These are phyloP conservation scores for Oldenlandia corymbosa DNA, from an alignment of 257 asterid species.

Conservation along the genomic window DNA sequence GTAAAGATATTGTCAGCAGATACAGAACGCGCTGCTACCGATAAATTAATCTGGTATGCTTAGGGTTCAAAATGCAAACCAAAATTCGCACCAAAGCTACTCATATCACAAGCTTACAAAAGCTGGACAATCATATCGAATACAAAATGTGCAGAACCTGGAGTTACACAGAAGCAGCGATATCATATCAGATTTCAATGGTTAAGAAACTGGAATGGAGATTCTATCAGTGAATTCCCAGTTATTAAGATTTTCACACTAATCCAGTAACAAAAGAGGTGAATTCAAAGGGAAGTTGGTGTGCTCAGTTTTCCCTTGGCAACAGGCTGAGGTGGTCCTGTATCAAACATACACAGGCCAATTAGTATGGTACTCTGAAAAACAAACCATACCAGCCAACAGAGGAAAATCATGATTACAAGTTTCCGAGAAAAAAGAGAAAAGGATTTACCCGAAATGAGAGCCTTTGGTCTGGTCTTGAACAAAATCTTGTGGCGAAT, in stretches of 20 bases:
- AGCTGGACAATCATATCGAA: too few species aligned
- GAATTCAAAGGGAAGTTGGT: constrained; percentile 17
- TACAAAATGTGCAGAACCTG: too few species aligned
- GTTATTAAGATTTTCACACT: too few species aligned
- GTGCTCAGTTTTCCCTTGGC: constrained; percentile 34
- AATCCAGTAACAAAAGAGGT: neutral
- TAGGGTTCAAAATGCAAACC: neutral
- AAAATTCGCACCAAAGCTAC: neutral
- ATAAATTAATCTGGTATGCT: neutral
- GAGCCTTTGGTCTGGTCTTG: constrained; percentile 93
- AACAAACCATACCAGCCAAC: neutral
- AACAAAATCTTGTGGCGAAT: constrained; percentile 71
- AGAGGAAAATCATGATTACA: neutral
- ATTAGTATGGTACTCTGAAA: neutral
- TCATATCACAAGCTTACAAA: too few species aligned
- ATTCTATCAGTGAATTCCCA: too few species aligned
- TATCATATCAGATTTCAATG: too few species aligned
- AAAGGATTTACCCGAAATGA: constrained; percentile 58
- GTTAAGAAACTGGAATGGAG: neutral
- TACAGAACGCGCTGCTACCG: neutral
- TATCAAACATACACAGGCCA: neutral
- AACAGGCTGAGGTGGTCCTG: constrained; percentile 48
- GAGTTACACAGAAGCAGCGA: too few species aligned
- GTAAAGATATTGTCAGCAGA: neutral
- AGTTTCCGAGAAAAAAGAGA: neutral